These are phyloP conservation scores for Gossypium gossypioides DNA, from an alignment of 441 rosid genomes.

Conservation along the genomic window DNA sequence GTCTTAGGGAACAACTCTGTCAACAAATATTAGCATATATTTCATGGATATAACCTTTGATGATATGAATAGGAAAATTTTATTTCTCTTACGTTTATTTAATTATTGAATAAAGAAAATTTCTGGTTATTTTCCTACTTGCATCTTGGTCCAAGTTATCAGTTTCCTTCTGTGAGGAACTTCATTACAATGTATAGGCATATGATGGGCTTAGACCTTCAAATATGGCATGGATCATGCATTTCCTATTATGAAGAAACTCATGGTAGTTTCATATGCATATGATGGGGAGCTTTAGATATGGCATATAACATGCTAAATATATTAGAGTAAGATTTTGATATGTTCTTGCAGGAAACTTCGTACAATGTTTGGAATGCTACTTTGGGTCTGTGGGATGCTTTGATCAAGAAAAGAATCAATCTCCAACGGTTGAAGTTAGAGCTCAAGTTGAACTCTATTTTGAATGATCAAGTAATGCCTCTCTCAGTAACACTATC, in stretches of 20 bases:
- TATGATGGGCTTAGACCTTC: slow-evolving; percentile 4
- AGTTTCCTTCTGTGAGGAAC: background rate
- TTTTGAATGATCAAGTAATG: slow-evolving; percentile 62
- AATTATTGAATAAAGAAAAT: background rate
- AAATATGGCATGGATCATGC: background rate
- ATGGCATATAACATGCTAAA: slow-evolving; percentile 1
- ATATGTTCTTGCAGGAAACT: slow-evolving; percentile 48
- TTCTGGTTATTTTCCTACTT: background rate
- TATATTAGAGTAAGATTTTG: slow-evolving; percentile 9
- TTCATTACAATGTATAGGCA: background rate
- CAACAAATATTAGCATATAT: background rate
- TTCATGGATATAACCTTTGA: background rate
- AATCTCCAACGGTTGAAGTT: slow-evolving; percentile 56
- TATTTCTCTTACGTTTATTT: background rate
- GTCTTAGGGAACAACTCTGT: background rate
- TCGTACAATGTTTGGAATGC: slow-evolving; percentile 59
- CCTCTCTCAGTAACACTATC: slow-evolving; percentile 14
- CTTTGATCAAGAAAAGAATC: slow-evolving; percentile 58
- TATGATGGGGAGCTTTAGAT: slow-evolving; percentile 3
- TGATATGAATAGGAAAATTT: background rate
- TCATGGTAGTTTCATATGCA: background rate
- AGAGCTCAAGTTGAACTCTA: slow-evolving; percentile 61
- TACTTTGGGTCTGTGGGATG: slow-evolving; percentile 54
- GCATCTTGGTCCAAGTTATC: background rate
- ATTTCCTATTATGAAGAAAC: background rate